A percentile compares a stretch with the other conserved stretches of the same genome.
Conservation (phyloP, 2,329 filamentous ascomycete species). For the Curvularia spicifera region DNA sequence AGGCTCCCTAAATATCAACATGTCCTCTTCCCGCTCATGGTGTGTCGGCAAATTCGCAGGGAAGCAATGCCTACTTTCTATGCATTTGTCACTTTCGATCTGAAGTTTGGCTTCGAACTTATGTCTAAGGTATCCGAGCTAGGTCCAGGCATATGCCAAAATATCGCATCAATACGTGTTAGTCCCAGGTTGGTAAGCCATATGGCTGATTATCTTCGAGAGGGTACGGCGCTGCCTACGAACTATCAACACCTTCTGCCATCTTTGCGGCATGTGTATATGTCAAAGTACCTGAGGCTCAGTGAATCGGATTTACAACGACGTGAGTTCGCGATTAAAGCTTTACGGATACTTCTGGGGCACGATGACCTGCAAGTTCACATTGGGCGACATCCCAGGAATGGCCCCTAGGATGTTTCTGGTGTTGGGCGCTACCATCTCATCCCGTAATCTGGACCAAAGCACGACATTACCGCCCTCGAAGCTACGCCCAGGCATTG, state of each 20-base stretch:
- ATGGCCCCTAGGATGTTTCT: too few species aligned
- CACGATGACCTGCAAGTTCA: not conserved
- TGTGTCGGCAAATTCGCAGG: constrained; percentile 2
- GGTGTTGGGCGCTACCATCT: too few species aligned
- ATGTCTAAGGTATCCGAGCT: constrained; percentile 12
- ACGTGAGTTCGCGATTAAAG: constrained; percentile 8
- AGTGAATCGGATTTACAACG: constrained; percentile 5
- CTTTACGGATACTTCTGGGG: constrained; percentile 9
- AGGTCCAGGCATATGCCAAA: constrained; percentile 3
- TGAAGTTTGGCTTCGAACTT: constrained; percentile 7
- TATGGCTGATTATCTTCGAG: constrained; percentile 2
- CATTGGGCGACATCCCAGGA: not conserved
- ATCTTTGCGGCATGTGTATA: constrained; percentile 8
- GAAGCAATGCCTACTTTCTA: constrained; percentile 11
- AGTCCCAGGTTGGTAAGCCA: constrained; percentile 5
- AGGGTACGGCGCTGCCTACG: not conserved
- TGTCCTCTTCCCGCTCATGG: constrained; percentile 3
- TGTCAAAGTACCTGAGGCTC: constrained; percentile 1
- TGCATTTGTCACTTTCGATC: constrained; percentile 9
- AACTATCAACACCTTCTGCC: constrained; percentile 9
- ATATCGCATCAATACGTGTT: constrained; percentile 5
- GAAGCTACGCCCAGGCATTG: not conserved
- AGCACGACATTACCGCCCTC: not conserved
- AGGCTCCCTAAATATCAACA: constrained; percentile 3
- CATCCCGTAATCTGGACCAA: too few species aligned